Percentiles rank a stretch among this genome's conserved stretches.
Conservation (phyloP, 371 early-diverging fungal species). For the Paramicrosporidium saccamoebae region DNA sequence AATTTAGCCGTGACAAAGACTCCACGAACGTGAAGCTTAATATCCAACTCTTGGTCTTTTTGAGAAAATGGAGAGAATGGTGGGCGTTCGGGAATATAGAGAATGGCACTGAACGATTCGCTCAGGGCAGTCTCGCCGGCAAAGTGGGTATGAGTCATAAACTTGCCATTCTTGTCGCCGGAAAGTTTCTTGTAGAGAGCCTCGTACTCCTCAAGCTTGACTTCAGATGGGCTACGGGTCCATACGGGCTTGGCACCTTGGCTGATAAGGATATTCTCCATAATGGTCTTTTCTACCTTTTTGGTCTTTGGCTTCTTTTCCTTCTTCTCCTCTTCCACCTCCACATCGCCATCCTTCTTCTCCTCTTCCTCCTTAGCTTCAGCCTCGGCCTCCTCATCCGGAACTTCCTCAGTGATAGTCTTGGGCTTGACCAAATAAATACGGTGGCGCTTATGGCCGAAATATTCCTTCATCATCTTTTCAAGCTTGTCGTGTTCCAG, state of each 20-base stretch:
- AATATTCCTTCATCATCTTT: slow-evolving; percentile 41
- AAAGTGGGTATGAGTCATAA: slow-evolving; percentile 32
- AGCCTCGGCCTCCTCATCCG: slow-evolving; percentile 4
- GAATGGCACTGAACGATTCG: slow-evolving; percentile 53
- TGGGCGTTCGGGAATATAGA: slow-evolving; percentile 46
- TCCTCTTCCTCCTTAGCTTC: slow-evolving; percentile 2
- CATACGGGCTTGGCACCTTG: slow-evolving; percentile 71
- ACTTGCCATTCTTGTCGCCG: slow-evolving; percentile 18
- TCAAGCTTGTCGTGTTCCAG: slow-evolving; percentile 21
- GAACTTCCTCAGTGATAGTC: slow-evolving; percentile 11
- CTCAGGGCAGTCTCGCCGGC: too few relatives aligned
- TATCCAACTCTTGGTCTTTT: slow-evolving; percentile 12
- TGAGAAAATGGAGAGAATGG: slow-evolving; percentile 25
- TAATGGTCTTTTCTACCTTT: slow-evolving; percentile 10
- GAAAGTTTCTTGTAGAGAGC: slow-evolving; percentile 48
- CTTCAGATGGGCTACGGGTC: slow-evolving; percentile 40
- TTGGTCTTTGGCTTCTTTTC: slow-evolving; percentile 16
- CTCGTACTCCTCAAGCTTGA: slow-evolving; percentile 36
- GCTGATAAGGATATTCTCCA: slow-evolving; percentile 11
- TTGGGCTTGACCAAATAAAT: slow-evolving; percentile 34
- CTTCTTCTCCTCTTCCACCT: slow-evolving; percentile 10
- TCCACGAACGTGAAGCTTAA: slow-evolving; percentile 65
- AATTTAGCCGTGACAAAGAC: slow-evolving; percentile 83
- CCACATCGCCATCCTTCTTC: slow-evolving; percentile 8
- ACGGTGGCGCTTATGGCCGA: slow-evolving; percentile 71